Conservation (phyloP, 129 eudicot genomes). For the Dittrichia graveolens region DNA sequence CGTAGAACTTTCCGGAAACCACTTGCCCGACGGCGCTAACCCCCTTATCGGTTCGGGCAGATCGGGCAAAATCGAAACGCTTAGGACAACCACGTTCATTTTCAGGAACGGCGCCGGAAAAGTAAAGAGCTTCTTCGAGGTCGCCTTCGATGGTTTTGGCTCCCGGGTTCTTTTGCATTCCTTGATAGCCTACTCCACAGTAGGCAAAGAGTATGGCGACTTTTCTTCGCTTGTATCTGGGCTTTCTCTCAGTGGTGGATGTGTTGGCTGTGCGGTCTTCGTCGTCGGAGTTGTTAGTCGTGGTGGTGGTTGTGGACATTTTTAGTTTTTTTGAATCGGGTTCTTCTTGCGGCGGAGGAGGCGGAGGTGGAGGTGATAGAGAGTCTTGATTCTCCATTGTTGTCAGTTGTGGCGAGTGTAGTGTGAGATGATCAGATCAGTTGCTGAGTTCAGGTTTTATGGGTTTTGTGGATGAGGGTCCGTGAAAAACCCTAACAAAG, state of each 20-base stretch:
- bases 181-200: constrained; percentile 95
- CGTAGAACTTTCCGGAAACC: constrained; percentile 74
- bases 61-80: constrained; percentile 75
- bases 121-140: constrained; percentile 80
- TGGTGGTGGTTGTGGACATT: constrained; percentile 49
- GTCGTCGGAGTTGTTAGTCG: constrained; percentile 49
- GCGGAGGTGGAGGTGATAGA: constrained; percentile 16
- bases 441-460: neutral
- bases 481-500: neutral
- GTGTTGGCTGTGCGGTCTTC: constrained; percentile 34
- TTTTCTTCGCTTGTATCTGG: constrained; percentile 76
- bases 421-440: neutral
- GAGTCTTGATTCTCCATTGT: constrained; percentile 32
- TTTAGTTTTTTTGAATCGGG: constrained; percentile 66
- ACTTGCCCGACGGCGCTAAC: constrained; percentile 97
- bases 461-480: neutral
- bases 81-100: constrained; percentile 52
- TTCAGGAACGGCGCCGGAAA: constrained; percentile 76
- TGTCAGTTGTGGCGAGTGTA: neutral
- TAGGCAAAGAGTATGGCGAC: constrained; percentile 80
- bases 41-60: constrained; percentile 95
- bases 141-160: constrained; percentile 98
- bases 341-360: constrained; percentile 30
- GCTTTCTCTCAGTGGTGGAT: constrained; percentile 32
- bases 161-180: constrained; percentile 94